Base-by-base conservation (phyloP, 306 rosid genomes). In the Lithocarpus polystachyus region DNA sequence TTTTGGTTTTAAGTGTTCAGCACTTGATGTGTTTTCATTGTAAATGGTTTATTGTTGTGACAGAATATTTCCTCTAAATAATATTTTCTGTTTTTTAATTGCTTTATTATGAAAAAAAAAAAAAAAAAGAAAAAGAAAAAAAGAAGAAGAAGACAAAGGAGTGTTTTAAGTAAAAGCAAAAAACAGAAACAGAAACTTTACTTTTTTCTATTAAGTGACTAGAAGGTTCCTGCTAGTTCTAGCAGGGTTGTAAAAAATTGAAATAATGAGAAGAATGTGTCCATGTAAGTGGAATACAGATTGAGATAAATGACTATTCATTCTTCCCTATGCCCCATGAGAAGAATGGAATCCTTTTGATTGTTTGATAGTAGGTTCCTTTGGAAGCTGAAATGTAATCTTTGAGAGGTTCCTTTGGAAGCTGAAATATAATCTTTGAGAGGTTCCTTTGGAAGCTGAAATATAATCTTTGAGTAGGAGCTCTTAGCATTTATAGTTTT, bases 1-100 rank as follows among this genome's bases (percentile, higher is more conserved):
- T 37, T 81, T 52, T 78, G 73, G 78, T 80, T 89, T 74, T 77
- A 52, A 69, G 48, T 23, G 67, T 84, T 72, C 56, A 68, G 52
- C 40, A 78, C 79, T 72, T 68, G 33, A 24, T 1, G 28, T 9
- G 13, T 60, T 23, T 24, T 60, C 13, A 23, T 59, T 3, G 12
- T 23, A 59, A 23, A 22, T 59, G 67, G 67, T 22, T 59, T 24
- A 59, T 59, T 59, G 67, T 59, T 26, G 24, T 24, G 67, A 59
- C 24, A 3, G 12, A 48, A 48, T 48, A 48, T 4, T 59, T 59
- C 1, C 67, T 15, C 17, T 59, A 23, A 23, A 24, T 22, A 26
- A 59, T 59, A 59, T 22, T 24, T 59, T 23, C 17, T 23, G 31
- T 28, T 59, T 59, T 59, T 59, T 20, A 23, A 10, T 59, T 59